phyloP scores from a whole-genome alignment of 1,284 basidiomycete genomes.

The Microbotryum silenes-acaulis region DNA sequence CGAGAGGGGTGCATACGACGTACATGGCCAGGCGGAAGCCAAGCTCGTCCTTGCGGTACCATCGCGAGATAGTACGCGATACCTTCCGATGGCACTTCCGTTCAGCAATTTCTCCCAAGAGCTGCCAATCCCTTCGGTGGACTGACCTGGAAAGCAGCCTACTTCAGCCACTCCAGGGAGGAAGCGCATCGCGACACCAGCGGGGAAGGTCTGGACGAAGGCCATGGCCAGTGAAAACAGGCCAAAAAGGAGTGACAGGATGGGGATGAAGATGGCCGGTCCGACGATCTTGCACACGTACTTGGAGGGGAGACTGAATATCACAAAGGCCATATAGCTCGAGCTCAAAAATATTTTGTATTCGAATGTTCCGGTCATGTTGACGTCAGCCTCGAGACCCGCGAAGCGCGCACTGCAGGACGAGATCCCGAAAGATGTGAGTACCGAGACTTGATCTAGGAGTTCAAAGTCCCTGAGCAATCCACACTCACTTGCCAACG shows the following conservation, averaged over 20 bases:
- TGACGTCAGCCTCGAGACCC: conserved; percentile 50
- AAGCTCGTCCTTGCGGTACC: conserved; percentile 39
- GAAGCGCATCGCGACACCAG: conserved; percentile 37
- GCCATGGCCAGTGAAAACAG: conserved; percentile 30
- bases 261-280: conserved; percentile 40
- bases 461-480: too few species aligned
- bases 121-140: not conserved
- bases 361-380: conserved; percentile 45
- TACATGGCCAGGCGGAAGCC: conserved; percentile 35
- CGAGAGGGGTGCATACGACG: conserved; percentile 25
- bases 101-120: too few species aligned
- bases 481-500: conserved; percentile 40
- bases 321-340: conserved; percentile 52
- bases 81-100: not conserved
- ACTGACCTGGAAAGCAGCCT: not conserved
- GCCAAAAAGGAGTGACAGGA: conserved; percentile 31
- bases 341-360: conserved; percentile 22
- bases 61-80: conserved; percentile 38
- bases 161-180: conserved; percentile 36
- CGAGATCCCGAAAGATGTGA: too few species aligned
- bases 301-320: conserved; percentile 53
- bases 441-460: too few species aligned
- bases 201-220: conserved; percentile 30
- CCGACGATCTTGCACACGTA: conserved; percentile 51
- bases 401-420: conserved; percentile 48